Evolutionary conservation across 345 rosid genomes (phyloP).

Genomic region (Heritiera fomes): DNA sequence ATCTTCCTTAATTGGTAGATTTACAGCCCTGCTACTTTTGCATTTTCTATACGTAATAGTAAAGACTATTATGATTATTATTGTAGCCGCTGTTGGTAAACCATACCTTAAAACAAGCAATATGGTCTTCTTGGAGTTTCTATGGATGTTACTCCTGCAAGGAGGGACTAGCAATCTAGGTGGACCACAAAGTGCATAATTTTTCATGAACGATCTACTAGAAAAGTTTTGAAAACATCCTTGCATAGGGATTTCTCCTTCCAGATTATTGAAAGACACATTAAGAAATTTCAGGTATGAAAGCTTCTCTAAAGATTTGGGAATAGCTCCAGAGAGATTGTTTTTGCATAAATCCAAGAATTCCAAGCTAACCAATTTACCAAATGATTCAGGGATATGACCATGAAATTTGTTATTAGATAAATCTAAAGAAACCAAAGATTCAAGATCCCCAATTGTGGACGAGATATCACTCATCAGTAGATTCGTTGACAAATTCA

Average conservation of each 20-base stretch:
- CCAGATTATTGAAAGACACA: background rate
- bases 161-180: background rate
- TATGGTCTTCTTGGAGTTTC: background rate
- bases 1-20: background rate
- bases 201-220: background rate
- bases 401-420: too few relatives aligned
- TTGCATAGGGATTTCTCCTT: background rate
- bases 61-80: background rate
- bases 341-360: slow-evolving; percentile 15
- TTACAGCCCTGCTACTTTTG: background rate
- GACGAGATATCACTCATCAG: too few relatives aligned
- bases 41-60: background rate
- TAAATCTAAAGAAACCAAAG: too few relatives aligned
- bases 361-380: background rate
- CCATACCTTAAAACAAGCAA: background rate
- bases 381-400: background rate
- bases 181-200: background rate
- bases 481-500: too few relatives aligned
- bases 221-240: background rate
- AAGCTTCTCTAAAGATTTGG: background rate
- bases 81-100: background rate
- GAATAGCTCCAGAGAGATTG: slow-evolving; percentile 2
- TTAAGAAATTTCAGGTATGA: background rate
- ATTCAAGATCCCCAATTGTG: too few relatives aligned
- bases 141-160: background rate